These are phyloP conservation scores for Tulasnella calospora DNA, from an alignment of 768 basidiomycete genomes.

Conservation along the genomic window DNA sequence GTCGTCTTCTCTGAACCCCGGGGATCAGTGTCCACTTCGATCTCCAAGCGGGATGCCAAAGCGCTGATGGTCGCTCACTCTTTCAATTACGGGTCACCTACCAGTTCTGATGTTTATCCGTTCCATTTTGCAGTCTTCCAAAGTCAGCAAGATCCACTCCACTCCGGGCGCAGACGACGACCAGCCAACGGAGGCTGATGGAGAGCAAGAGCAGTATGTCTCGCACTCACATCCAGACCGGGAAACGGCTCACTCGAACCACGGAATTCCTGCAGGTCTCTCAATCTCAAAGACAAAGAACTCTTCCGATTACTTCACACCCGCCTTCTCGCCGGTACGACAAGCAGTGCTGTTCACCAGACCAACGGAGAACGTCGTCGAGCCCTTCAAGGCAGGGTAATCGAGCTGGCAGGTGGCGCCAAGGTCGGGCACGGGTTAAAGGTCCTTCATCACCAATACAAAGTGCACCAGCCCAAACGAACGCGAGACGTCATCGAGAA, in stretches of 20 bases:
- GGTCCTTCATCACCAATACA: conserved; percentile 54
- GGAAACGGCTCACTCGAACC: background rate
- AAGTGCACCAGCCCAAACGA: conserved; percentile 63
- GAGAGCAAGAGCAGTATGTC: conserved; percentile 36
- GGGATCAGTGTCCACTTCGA: conserved; percentile 1
- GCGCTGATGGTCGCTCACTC: background rate
- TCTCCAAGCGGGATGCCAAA: conserved; percentile 28
- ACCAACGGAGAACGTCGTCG: conserved; percentile 64
- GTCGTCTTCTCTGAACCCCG: conserved; percentile 16
- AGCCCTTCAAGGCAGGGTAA: conserved; percentile 69
- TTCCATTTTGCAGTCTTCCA: conserved; percentile 59
- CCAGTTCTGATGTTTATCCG: background rate
- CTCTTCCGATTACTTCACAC: conserved; percentile 79
- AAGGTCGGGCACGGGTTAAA: conserved; percentile 74
- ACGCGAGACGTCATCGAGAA: conserved; percentile 63
- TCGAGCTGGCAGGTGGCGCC: conserved; percentile 63
- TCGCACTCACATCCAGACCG: background rate
- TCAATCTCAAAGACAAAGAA: conserved; percentile 69
- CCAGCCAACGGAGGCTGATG: conserved; percentile 32
- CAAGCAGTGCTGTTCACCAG: conserved; percentile 56
- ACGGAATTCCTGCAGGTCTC: conserved; percentile 49
- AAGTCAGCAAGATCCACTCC: conserved; percentile 56
- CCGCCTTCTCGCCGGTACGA: conserved; percentile 66
- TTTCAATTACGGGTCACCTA: background rate
- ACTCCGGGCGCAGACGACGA: conserved; percentile 23